A percentile compares a stretch with the other conserved stretches of the same genome.
Evolutionary conservation across 2,329 filamentous ascomycete genomes (phyloP).

Genomic region (Verruconis gallopava): DNA sequence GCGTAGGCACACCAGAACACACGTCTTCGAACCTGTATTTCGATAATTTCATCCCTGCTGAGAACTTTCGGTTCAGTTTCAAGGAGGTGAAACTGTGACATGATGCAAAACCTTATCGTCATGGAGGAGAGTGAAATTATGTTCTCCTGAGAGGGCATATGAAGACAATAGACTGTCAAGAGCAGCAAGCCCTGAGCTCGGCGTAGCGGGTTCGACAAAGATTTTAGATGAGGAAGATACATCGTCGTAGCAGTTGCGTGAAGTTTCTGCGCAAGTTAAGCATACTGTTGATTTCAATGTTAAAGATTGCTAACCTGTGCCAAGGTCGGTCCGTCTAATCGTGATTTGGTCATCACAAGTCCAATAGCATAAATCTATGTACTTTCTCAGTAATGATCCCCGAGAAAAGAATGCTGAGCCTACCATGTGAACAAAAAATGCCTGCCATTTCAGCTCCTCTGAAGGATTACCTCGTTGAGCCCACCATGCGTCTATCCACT

Average conservation of each 20-base stretch:
- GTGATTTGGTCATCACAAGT: neutral
- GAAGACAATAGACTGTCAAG: neutral
- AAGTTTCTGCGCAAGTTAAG: too few species aligned
- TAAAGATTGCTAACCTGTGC: too few species aligned
- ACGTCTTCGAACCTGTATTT: neutral
- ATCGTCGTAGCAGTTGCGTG: neutral
- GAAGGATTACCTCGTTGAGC: neutral
- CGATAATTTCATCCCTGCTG: neutral
- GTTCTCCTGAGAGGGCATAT: neutral
- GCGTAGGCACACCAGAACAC: neutral
- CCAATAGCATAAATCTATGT: neutral
- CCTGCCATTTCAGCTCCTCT: neutral
- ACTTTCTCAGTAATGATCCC: too few species aligned
- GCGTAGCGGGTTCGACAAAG: neutral
- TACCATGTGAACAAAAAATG: neutral
- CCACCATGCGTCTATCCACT: neutral
- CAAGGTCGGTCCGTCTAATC: neutral
- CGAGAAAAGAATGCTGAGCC: constrained; percentile 1
- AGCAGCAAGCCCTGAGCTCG: neutral
- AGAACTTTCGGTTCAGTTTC: neutral
- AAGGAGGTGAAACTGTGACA: neutral
- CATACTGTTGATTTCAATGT: too few species aligned
- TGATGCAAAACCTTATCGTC: neutral
- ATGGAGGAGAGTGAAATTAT: neutral
- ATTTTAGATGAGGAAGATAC: neutral